Evolutionary conservation across 2,329 filamentous ascomycete genomes (phyloP).

Genomic region (Penicillium janthinellum): DNA sequence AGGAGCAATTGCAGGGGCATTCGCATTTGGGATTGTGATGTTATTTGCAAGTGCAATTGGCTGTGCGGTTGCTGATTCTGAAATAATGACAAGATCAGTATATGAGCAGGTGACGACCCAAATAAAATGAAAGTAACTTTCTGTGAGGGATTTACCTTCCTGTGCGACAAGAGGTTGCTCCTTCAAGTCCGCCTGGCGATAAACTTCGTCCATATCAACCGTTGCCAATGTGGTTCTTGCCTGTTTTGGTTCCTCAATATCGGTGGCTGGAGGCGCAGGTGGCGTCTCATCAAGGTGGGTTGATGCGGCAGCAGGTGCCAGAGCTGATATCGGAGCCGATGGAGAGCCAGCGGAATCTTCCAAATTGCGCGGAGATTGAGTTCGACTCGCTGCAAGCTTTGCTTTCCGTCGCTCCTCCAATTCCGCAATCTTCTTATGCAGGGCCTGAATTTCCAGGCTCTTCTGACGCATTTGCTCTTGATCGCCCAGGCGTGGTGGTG

Average conservation of each 20-base stretch:
- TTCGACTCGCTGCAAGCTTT: slow-evolving; percentile 42
- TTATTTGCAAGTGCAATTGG: neutral
- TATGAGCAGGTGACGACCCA: neutral
- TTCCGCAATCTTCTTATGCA: slow-evolving; percentile 54
- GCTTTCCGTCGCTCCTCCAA: slow-evolving; percentile 48
- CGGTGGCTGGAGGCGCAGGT: slow-evolving; percentile 3
- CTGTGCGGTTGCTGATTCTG: neutral
- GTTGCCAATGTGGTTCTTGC: slow-evolving; percentile 36
- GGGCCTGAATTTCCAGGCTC: slow-evolving; percentile 51
- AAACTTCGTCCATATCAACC: slow-evolving; percentile 46
- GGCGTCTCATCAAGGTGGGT: slow-evolving; percentile 7
- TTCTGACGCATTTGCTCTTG: slow-evolving; percentile 50
- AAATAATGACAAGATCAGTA: neutral
- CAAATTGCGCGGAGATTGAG: slow-evolving; percentile 37
- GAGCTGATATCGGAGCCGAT: slow-evolving; percentile 14
- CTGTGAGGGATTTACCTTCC: slow-evolving; percentile 23
- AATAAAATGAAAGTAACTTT: no score
- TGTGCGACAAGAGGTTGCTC: slow-evolving; percentile 15
- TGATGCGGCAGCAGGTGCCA: slow-evolving; percentile 15
- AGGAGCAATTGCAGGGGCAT: neutral
- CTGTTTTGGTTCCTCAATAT: neutral
- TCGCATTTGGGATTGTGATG: neutral
- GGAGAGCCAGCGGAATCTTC: slow-evolving; percentile 27
- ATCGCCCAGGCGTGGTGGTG: slow-evolving; percentile 40
- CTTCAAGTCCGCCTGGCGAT: slow-evolving; percentile 24